These are phyloP conservation scores for Ceratobasidium sp. DNA, from an alignment of 1,284 basidiomycete species.

Conservation along the genomic window DNA sequence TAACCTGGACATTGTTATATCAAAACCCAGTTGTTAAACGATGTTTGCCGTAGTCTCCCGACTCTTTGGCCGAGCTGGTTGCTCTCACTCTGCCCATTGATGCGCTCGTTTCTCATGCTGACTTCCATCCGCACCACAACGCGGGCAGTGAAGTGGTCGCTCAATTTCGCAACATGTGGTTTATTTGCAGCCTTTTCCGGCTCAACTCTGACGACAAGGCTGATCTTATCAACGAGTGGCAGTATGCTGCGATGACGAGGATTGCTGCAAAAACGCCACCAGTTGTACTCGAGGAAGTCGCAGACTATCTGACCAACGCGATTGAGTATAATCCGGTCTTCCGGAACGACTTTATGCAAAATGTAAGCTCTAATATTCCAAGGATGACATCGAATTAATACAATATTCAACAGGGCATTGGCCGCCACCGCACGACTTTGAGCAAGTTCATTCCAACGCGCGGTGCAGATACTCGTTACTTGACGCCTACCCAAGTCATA, in stretches of 20 bases:
- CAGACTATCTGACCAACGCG: slow-evolving; percentile 88
- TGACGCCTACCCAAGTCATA: slow-evolving; percentile 86
- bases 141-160: slow-evolving; percentile 74
- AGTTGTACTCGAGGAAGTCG: slow-evolving; percentile 83
- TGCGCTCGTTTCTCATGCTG: slow-evolving; percentile 80
- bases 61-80: slow-evolving; percentile 85
- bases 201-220: slow-evolving; percentile 62
- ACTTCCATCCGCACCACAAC: slow-evolving; percentile 73
- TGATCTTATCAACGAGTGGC: slow-evolving; percentile 74
- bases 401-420: slow-evolving; percentile 64
- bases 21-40: slow-evolving; percentile 45
- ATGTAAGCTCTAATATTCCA: slow-evolving; percentile 61
- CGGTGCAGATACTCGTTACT: slow-evolving; percentile 75
- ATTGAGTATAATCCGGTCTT: slow-evolving; percentile 95
- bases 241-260: slow-evolving; percentile 76
- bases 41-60: slow-evolving; percentile 51
- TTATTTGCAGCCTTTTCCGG: slow-evolving; percentile 87
- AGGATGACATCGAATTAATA: neutral
- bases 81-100: slow-evolving; percentile 92
- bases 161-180: slow-evolving; percentile 95
- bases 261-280: slow-evolving; percentile 91
- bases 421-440: slow-evolving; percentile 72
- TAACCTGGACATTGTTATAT: slow-evolving; percentile 14
- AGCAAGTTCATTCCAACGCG: slow-evolving; percentile 76
- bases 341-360: slow-evolving; percentile 85